These are phyloP conservation scores for Thermothielavioides terrestris DNA, from an alignment of 495 filamentous ascomycete species.

Conservation along the genomic window DNA sequence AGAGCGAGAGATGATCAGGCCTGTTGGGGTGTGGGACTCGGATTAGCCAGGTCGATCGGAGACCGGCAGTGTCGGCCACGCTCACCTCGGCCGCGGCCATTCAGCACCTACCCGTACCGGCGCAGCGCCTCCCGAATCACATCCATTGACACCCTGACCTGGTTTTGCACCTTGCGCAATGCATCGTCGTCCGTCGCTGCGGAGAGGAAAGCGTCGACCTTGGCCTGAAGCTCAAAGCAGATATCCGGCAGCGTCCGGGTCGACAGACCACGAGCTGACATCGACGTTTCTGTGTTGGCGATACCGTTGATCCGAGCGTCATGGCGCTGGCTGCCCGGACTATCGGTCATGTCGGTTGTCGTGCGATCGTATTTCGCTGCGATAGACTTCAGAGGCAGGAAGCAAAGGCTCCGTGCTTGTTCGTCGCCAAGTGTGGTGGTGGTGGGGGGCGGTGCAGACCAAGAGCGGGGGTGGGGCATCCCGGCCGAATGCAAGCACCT, in stretches of 20 bases:
- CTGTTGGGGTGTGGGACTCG: constrained; percentile 30
- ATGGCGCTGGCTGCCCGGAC: not conserved
- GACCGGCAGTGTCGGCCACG: not conserved
- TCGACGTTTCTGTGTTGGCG: not conserved
- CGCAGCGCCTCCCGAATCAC: constrained; percentile 65
- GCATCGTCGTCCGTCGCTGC: constrained; percentile 45
- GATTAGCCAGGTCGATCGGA: constrained; percentile 2
- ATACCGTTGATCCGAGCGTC: constrained; percentile 1
- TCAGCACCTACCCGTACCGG: constrained; percentile 52
- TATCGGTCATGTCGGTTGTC: not conserved
- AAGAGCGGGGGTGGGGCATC: too few relatives aligned
- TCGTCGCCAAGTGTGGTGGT: too few relatives aligned
- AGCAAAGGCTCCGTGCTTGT: too few relatives aligned
- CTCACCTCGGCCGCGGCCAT: constrained; percentile 9
- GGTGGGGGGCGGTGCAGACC: too few relatives aligned
- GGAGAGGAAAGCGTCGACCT: constrained; percentile 61
- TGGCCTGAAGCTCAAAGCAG: constrained; percentile 44
- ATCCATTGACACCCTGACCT: constrained; percentile 58
- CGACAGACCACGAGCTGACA: not conserved
- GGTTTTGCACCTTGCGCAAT: constrained; percentile 58
- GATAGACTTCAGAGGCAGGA: too few relatives aligned
- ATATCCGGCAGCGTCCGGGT: constrained; percentile 19
- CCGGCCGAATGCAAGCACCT: too few relatives aligned
- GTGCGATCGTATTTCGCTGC: too few relatives aligned
- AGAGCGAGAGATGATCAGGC: constrained; percentile 71